Conservation (phyloP, 2,329 filamentous ascomycete species). For the Aspergillus awamori region DNA sequence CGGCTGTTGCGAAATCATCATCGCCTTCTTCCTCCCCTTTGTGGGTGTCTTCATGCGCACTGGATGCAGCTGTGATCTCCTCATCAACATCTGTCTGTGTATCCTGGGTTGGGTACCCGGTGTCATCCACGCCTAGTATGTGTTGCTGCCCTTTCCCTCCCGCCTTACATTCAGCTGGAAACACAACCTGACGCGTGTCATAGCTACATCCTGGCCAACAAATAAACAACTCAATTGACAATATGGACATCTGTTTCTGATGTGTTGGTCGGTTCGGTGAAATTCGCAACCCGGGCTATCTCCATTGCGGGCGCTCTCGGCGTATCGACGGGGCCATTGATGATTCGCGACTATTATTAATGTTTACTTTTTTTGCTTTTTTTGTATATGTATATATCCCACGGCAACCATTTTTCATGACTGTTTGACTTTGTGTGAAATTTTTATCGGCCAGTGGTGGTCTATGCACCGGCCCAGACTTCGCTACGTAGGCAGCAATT, state of each 20-base stretch:
- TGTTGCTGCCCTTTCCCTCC: not conserved
- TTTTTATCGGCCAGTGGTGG: not conserved
- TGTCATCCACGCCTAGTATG: slow-evolving; percentile 11
- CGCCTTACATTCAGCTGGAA: not conserved
- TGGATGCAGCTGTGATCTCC: slow-evolving; percentile 7
- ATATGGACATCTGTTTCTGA: not conserved
- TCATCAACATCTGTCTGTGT: slow-evolving; percentile 11
- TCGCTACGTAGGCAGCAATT: slow-evolving; percentile 4
- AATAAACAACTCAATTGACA: not conserved
- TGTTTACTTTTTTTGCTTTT: not conserved
- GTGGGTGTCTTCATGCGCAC: slow-evolving; percentile 10
- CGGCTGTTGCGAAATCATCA: slow-evolving; percentile 8
- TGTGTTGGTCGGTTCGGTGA: not conserved
- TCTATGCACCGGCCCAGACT: not conserved
- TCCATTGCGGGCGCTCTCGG: not conserved
- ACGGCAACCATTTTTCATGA: not conserved
- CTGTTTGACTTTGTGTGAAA: not conserved
- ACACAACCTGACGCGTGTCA: not conserved
- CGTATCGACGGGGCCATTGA: not conserved
- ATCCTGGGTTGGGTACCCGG: slow-evolving; percentile 8
- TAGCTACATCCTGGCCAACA: slow-evolving; percentile 10
- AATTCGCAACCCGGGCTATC: no score
- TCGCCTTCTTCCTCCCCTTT: slow-evolving; percentile 11
- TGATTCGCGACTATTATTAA: not conserved
- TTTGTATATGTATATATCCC: not conserved